phyloP scores from a whole-genome alignment of 1,284 basidiomycete genomes.

The Ustilago crameri region DNA sequence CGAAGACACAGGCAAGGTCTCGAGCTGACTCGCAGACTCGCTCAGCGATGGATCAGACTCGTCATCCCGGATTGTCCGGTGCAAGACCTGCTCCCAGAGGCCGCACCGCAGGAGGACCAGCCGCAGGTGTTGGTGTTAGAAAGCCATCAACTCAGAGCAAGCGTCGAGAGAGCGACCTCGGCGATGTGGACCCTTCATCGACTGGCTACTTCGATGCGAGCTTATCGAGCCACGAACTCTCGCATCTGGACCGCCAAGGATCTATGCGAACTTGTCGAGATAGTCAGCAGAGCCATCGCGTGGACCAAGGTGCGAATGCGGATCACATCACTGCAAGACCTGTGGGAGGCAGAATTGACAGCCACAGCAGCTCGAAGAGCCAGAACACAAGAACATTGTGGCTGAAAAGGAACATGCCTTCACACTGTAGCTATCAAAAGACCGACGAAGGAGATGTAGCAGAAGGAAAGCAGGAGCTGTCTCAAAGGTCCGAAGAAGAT shows the following conservation, averaged over 20 bases:
- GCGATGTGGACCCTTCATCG: neutral
- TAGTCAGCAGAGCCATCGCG: slow-evolving; percentile 9
- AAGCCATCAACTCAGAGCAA: slow-evolving; percentile 21
- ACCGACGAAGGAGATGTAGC: neutral
- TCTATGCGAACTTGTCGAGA: slow-evolving; percentile 3
- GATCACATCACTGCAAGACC: slow-evolving; percentile 14
- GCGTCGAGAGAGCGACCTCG: slow-evolving; percentile 6
- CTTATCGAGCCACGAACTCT: slow-evolving; percentile 3
- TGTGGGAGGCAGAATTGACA: slow-evolving; percentile 3
- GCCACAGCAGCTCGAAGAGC: slow-evolving; percentile 4
- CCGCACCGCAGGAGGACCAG: slow-evolving; percentile 31
- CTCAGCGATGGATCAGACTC: slow-evolving; percentile 24
- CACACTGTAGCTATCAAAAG: neutral
- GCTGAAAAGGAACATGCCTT: slow-evolving; percentile 15
- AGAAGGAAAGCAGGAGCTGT: neutral
- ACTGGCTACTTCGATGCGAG: slow-evolving; percentile 17
- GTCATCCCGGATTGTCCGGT: slow-evolving; percentile 36
- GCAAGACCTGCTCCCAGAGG: slow-evolving; percentile 15
- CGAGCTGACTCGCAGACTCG: slow-evolving; percentile 10
- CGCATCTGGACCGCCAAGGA: slow-evolving; percentile 9
- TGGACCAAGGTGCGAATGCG: neutral
- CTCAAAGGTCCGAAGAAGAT: neutral
- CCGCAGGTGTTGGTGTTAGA: slow-evolving; percentile 23
- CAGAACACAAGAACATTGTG: slow-evolving; percentile 13
- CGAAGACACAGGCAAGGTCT: slow-evolving; percentile 1